phyloP scores from a whole-genome alignment of 2,329 filamentous ascomycete species.

The Xylariaceae sp. region DNA sequence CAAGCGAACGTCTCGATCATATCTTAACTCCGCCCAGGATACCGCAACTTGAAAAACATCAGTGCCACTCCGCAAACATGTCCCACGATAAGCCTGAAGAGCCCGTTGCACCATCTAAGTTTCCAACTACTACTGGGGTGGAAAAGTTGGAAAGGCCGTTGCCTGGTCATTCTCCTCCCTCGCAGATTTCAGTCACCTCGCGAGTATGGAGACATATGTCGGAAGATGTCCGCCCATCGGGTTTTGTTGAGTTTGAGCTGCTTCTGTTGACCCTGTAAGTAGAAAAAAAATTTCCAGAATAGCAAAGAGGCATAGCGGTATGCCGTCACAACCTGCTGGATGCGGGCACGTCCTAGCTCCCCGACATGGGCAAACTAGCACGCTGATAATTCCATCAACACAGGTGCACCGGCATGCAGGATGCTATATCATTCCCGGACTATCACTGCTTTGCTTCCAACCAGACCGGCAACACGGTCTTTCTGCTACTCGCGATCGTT shows the following conservation, averaged over 20 bases:
- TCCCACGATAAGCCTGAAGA: neutral
- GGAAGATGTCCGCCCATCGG: constrained; percentile 34
- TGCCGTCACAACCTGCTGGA: no score
- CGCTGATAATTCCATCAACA: constrained; percentile 4
- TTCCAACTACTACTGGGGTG: neutral
- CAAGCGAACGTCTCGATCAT: no score
- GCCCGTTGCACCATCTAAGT: no score
- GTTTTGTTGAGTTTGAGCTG: constrained; percentile 41
- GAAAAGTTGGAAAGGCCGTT: neutral
- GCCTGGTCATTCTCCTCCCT: neutral
- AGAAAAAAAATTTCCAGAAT: no score
- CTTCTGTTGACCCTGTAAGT: constrained; percentile 41
- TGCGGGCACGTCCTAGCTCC: no score
- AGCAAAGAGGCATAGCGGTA: no score
- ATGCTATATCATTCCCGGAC: constrained; percentile 55
- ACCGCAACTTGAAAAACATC: no score
- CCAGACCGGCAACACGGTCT: constrained; percentile 60
- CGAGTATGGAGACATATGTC: constrained; percentile 23
- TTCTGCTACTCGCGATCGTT: constrained; percentile 48
- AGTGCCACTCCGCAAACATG: neutral
- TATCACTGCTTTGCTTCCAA: constrained; percentile 60
- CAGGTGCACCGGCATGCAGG: constrained; percentile 47
- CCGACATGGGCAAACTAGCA: neutral
- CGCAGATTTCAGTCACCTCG: constrained; percentile 14
- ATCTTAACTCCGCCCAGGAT: no score